Conservation (phyloP, 2,329 filamentous ascomycete genomes). For the Fusarium sp. region DNA sequence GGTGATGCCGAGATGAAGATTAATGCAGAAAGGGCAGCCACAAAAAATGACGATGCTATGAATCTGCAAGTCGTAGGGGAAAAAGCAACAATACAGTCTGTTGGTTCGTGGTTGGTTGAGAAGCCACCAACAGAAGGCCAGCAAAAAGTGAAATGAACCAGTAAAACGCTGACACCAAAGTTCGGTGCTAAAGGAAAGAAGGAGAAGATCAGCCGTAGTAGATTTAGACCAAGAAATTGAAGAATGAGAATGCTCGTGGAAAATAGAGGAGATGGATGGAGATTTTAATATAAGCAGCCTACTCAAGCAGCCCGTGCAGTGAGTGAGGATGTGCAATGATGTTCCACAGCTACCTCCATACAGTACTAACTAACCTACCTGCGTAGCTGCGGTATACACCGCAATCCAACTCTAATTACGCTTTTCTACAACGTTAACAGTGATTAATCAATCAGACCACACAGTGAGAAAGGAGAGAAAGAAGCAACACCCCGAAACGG, state of each 20-base stretch:
- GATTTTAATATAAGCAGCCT: conserved; percentile 2
- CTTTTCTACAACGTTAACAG: not conserved
- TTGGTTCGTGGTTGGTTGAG: conserved; percentile 12
- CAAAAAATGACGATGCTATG: not conserved
- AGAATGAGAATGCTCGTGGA: not conserved
- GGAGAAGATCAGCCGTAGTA: not conserved
- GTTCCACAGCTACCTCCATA: not conserved
- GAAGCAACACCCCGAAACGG: conserved; percentile 16
- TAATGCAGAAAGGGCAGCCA: not conserved
- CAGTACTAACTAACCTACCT: too few relatives aligned
- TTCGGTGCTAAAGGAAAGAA: not conserved
- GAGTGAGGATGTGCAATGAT: conserved; percentile 7
- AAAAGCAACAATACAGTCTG: not conserved
- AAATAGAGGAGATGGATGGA: not conserved
- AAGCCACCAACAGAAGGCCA: not conserved
- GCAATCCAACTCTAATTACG: conserved; percentile 25
- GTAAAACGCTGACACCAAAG: not conserved
- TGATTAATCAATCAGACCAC: not conserved
- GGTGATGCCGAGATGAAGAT: conserved; percentile 1
- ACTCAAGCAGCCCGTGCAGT: conserved; percentile 1
- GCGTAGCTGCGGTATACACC: conserved; percentile 8
- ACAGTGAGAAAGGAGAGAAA: not conserved
- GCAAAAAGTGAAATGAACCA: not conserved
- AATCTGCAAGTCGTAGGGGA: not conserved
- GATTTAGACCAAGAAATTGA: not conserved